Base-by-base conservation (phyloP, 208 protist genomes). In the Leishmania braziliensis region DNA sequence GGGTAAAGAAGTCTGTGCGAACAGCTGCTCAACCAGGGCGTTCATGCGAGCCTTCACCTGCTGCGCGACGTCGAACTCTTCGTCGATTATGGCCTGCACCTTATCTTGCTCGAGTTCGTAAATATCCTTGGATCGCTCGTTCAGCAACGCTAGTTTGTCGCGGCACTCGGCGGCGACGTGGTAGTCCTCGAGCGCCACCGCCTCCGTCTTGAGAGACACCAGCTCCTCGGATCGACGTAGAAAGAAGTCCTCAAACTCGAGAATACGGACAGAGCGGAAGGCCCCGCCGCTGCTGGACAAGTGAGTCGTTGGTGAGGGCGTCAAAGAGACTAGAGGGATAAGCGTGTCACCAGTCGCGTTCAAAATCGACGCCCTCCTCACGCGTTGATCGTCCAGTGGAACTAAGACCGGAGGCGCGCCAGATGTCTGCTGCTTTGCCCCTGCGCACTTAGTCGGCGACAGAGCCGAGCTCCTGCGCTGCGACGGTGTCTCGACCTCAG, bases 171-270 rank as follows among this genome's bases (percentile, higher is more conserved):
- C 88, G 5, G 88, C 96, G 2, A 88, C 87, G 4, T 88, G 90
- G 82, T 90, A 93, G 80, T 97, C 91, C 69, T 96, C 89, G 16
- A 93, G 79, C 14, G 88, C 86, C 26, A 90, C 82, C 39, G 93
- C 93, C 72, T 96, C 87, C 56, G 93, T 91, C 86, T 95, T 95
- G n/a, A 97, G 83, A 0, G 85, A 85, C 3, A 98, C 81, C 1
- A 96, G 83, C 74, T 98, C 92, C 80, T 95, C 93, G 48, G 91
- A 89, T 58, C 92, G 91, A n/a, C 85, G 89, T 36, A 96, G 75
- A 75, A 96, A 97, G 53, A 96, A 96, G 60, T 94, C 91, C 69
- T 97, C 95, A 84, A 97, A 97, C 77, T 95, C 88, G 20, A 95
- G 43, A 70, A 97, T 96, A 58, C 91, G 87, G 0, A 96, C 86